These are phyloP conservation scores for Termitomyces sp. DNA, from an alignment of 768 basidiomycete genomes.

Conservation along the genomic window DNA sequence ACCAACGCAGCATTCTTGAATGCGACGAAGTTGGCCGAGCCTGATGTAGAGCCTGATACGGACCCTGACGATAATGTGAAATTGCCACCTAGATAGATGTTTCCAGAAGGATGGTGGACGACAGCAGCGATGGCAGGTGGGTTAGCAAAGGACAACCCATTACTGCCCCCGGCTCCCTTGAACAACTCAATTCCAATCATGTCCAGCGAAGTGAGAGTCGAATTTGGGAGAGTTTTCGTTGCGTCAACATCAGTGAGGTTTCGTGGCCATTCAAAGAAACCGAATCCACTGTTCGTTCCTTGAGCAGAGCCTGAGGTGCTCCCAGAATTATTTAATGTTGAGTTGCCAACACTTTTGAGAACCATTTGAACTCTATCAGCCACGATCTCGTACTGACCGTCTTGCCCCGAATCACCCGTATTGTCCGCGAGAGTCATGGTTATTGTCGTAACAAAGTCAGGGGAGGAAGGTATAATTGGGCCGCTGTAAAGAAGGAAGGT, in stretches of 20 bases:
- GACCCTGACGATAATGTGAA: slow-evolving; percentile 61
- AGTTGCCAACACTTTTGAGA: slow-evolving; percentile 58
- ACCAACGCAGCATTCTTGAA: slow-evolving; percentile 59
- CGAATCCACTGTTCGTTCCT: slow-evolving; percentile 56
- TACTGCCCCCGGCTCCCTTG: slow-evolving; percentile 50
- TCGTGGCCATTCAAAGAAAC: slow-evolving; percentile 88
- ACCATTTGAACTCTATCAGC: slow-evolving; percentile 84
- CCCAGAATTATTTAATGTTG: slow-evolving; percentile 28
- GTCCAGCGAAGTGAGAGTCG: slow-evolving; percentile 68
- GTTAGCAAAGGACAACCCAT: slow-evolving; percentile 31
- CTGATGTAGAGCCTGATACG: slow-evolving; percentile 50
- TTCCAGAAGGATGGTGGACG: slow-evolving; percentile 62
- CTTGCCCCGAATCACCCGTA: slow-evolving; percentile 59
- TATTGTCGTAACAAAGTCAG: slow-evolving; percentile 70
- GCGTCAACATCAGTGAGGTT: slow-evolving; percentile 47
- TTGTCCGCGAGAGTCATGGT: slow-evolving; percentile 67
- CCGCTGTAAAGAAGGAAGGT: slow-evolving; percentile 72
- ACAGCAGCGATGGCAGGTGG: slow-evolving; percentile 47
- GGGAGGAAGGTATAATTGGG: slow-evolving; percentile 71
- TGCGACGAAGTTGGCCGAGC: slow-evolving; percentile 67
- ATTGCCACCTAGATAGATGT: slow-evolving; percentile 71
- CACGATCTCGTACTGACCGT: slow-evolving; percentile 75
- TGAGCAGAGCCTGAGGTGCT: slow-evolving; percentile 26
- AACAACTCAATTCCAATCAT: slow-evolving; percentile 57
- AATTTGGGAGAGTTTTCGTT: slow-evolving; percentile 59